Base-by-base conservation (phyloP, 345 rosid species). In the Erodium maritimum region DNA sequence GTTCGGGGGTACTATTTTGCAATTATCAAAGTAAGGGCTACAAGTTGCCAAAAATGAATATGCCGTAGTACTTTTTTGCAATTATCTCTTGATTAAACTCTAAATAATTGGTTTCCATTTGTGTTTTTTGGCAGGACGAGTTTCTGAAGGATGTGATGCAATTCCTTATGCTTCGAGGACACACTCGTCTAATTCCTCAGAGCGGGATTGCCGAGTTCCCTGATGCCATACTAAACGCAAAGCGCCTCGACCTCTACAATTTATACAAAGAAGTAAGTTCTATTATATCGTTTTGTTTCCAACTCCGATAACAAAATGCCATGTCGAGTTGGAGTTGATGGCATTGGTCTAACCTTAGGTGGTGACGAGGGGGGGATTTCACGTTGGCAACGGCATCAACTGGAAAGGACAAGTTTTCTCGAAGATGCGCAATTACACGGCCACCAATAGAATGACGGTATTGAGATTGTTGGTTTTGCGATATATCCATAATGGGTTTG, bases 371-470 rank as follows among this genome's bases (percentile, higher is more conserved):
- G 83, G 83, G 23, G 83, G 83, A 22, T 79, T 79, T 61, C 77
- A 79, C 65, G 83, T 79, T 54, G 83, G 83, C 17, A 79, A 79
- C 51, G 83, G 83, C 60, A 79, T 79, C 71, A 79, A 79, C 63
- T 79, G 83, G 83, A 79, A 79, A 68, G 83, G 83, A 52, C 83
- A 79, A 65, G 83, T 79, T 55, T 79, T 79, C 71, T 79, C 83
- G 18, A 79, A 75, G 76, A 79, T 79, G 83, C 74, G 76, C 23
- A 79, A 79, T 69, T 76, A 75, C 62, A 79, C 83, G 16, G 58
- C 69, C 59, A 79, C 83, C n/a, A 74, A 79, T 55, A 65, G 80
- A 62, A 79, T 79, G 83, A 79, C 83, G 1, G 83, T 79, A 75
- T 55, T 34, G 51, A 33, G 46, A 23, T 58, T 34, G 7, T 60